These are phyloP conservation scores for Bathelium albidoporum DNA, from an alignment of 495 filamentous ascomycete species.

Conservation along the genomic window DNA sequence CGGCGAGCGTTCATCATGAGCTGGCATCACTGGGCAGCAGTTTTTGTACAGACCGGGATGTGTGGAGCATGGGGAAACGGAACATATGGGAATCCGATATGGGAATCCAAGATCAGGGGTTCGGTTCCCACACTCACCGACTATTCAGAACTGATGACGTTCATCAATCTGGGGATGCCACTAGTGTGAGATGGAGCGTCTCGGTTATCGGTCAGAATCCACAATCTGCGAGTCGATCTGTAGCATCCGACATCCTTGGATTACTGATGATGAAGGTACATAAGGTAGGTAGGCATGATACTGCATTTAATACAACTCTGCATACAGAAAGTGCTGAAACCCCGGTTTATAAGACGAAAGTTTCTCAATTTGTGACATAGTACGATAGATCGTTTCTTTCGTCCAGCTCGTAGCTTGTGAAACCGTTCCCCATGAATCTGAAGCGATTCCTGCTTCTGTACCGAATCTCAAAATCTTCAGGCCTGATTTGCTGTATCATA, in stretches of 20 bases:
- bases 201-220: no score
- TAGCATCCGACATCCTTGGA: no score
- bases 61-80: neutral
- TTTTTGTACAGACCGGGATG: neutral
- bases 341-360: neutral
- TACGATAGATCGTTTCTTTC: slow-evolving; percentile 13
- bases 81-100: neutral
- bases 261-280: no score
- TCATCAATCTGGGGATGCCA: no score
- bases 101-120: neutral
- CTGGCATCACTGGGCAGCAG: neutral
- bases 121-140: neutral
- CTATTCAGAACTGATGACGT: neutral
- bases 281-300: no score
- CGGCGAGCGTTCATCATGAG: slow-evolving; percentile 2
- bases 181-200: no score
- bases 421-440: slow-evolving; percentile 16
- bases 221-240: no score
- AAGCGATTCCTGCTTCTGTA: slow-evolving; percentile 20
- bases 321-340: no score
- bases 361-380: slow-evolving; percentile 9
- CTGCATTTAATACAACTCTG: no score
- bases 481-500: slow-evolving; percentile 16
- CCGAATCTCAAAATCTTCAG: slow-evolving; percentile 20
- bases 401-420: slow-evolving; percentile 13